These are phyloP conservation scores for Buxus sempervirens DNA, from an alignment of 164 flowering plant species.

Conservation along the genomic window DNA sequence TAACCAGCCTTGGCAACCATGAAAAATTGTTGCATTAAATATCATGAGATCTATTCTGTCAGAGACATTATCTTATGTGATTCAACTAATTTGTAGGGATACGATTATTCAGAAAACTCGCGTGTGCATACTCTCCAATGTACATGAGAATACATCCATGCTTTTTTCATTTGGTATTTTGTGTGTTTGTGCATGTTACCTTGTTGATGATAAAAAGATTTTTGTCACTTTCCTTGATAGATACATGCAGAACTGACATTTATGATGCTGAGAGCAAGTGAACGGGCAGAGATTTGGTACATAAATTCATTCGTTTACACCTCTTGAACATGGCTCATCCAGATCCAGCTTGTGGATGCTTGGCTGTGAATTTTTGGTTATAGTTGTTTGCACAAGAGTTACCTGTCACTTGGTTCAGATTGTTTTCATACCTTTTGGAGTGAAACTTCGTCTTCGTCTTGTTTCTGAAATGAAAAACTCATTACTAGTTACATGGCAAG, in stretches of 20 bases:
- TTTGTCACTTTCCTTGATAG: slow-evolving; percentile 28
- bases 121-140: too few relatives aligned
- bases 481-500: too few relatives aligned
- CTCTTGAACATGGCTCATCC: neutral
- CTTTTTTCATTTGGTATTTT: too few relatives aligned
- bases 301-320: neutral
- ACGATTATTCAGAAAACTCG: too few relatives aligned
- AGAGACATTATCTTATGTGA: too few relatives aligned
- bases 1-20: too few relatives aligned
- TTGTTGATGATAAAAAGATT: neutral
- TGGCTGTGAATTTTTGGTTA: neutral
- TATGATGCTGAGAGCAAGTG: slow-evolving; percentile 58
- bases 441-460: slow-evolving; percentile 1
- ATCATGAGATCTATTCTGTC: too few relatives aligned
- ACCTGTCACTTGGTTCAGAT: neutral
- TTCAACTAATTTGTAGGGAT: too few relatives aligned
- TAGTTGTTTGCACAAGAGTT: neutral
- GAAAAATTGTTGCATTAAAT: too few relatives aligned
- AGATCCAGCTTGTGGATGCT: neutral
- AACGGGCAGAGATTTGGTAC: neutral
- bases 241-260: slow-evolving; percentile 37
- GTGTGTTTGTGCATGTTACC: too few relatives aligned
- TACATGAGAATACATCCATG: too few relatives aligned
- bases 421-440: neutral
- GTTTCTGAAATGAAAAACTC: neutral